Base-by-base conservation (phyloP, 1,139 yeast genomes). In the Taphrina communis region DNA sequence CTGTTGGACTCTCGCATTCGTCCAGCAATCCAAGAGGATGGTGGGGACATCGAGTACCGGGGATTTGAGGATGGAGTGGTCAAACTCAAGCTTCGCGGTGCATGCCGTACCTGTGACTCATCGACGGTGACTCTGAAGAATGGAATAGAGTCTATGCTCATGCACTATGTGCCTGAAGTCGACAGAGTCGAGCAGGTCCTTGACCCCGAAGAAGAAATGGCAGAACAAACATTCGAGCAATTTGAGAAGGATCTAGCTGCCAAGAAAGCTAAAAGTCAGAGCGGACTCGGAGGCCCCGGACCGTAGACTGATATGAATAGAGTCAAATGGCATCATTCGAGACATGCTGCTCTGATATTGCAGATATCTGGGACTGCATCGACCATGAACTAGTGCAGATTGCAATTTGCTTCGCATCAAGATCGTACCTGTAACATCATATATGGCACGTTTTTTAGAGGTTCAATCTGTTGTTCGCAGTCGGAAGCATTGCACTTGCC, bases 1-100 rank as follows among this genome's bases (percentile, higher is more conserved):
- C 83, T 94, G 67, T 89, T 94, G 70, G 93, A 90, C 75, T 94
- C 99, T 4, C 85, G 98, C 75, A 93, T 94, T 71, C 85, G 97
- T 74, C 99, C 99, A 0, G 98, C 98, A 0, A 82, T 81, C 69
- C 83, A 81, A 73, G 96, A 89, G 75, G 96, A 89, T 75, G 96
- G 96, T 68, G 75, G 76, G 7, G 74, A 75, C 48, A 62, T 75
- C 56, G 73, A 96, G 94, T 19, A 94, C 88, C 76, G 84, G 87
- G 72, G 91, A 85, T 75, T 90, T 84, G 77, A 83, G 85, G 72
- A 86, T 83, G 70, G 80, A 84, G 0, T 85, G 7, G 96, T 90
- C 1, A 87, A 84, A 75, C 82, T 90, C 75, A 88, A 88, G 77
- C 82, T 90, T 66, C 88, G 87, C 73, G 96, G 96, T 52, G 96